These are phyloP conservation scores for Rubia yunnanensis DNA, from an alignment of 257 asterid species.

Conservation along the genomic window DNA sequence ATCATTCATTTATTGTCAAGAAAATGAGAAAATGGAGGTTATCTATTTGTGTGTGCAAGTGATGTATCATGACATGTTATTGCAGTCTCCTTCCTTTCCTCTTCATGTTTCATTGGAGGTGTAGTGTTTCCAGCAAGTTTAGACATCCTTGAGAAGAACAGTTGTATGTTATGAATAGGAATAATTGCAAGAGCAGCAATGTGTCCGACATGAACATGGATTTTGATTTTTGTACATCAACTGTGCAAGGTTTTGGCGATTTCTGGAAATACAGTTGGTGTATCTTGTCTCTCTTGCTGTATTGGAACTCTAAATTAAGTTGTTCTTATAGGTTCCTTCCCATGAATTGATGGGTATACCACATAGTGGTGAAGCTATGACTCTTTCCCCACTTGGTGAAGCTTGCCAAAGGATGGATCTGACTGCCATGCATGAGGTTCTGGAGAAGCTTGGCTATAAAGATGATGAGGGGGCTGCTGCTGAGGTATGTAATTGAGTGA, in stretches of 20 bases:
- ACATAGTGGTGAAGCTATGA: slow-evolving; percentile 36
- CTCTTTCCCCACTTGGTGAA: slow-evolving; percentile 80
- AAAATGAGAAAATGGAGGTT: background rate
- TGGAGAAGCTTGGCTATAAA: slow-evolving; percentile 75
- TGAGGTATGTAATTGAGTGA: slow-evolving; percentile 43
- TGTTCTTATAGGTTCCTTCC: slow-evolving; percentile 61
- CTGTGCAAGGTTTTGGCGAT: background rate
- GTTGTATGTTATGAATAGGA: background rate
- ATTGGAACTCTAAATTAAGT: slow-evolving; percentile 8
- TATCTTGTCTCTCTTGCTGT: background rate
- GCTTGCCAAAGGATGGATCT: slow-evolving; percentile 93
- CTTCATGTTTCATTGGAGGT: background rate
- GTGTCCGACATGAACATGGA: background rate
- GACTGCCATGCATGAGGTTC: slow-evolving; percentile 73
- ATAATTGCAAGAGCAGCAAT: background rate
- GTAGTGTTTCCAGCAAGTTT: background rate
- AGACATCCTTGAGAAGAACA: background rate
- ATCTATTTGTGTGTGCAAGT: background rate
- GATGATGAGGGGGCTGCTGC: slow-evolving; percentile 88
- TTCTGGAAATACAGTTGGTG: background rate
- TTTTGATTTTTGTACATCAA: background rate
- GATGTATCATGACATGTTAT: background rate
- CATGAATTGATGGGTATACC: slow-evolving; percentile 66
- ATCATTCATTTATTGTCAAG: background rate
- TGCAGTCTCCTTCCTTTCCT: background rate